Evolutionary conservation across 2,329 filamentous ascomycete genomes (phyloP), one percentile per base, ranked within the genome.

Genomic region (Talaromyces sp.): DNA sequence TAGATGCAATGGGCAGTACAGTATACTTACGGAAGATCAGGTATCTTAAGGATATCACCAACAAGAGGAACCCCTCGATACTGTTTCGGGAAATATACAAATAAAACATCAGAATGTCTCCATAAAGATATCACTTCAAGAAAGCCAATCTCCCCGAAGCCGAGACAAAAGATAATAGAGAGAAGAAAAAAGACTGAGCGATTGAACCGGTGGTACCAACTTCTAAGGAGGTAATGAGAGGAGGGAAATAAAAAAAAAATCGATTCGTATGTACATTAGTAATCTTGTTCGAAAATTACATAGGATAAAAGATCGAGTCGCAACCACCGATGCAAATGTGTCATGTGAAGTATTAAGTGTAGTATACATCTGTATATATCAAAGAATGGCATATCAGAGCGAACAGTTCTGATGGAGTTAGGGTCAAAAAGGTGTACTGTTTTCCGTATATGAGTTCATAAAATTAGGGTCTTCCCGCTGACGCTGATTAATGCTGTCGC

Each of bases 311-410:
- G 10, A 61, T 49, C 39, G 9, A 50, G 27, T 19, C 45, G 14
- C 16, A 27, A 14, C 47, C 60, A 43, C 47, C 47, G 43, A 62
- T 62, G 60, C 60, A 62, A 54, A 41, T 54, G 35, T 41, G 50
- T 54, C 47, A 39, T 62, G n/a, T 37, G 22, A 56, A 4, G n/a
- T 37, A 56, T 54, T 24, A 56, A 37, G 52, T 56, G 39, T 4
- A 11, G 37, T n/a, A 33, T 19, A 27, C 27, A 31, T 31, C 5
- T 33, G 16, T 37, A 24, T 56, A 37, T 56, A 22, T 6, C 33
- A 56, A 22, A 11, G 52, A 56, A 56, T 7, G 52, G 24, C 33
- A 56, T 56, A 37, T 56, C 33, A 39, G 33, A 3, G 27, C 27
- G 27, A 31, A 6, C n/a, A 56, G 33, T 24, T 37, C 33, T 56